Base-by-base conservation (phyloP, 108 stramenopile species). In the Stephanodiscus triporus region DNA sequence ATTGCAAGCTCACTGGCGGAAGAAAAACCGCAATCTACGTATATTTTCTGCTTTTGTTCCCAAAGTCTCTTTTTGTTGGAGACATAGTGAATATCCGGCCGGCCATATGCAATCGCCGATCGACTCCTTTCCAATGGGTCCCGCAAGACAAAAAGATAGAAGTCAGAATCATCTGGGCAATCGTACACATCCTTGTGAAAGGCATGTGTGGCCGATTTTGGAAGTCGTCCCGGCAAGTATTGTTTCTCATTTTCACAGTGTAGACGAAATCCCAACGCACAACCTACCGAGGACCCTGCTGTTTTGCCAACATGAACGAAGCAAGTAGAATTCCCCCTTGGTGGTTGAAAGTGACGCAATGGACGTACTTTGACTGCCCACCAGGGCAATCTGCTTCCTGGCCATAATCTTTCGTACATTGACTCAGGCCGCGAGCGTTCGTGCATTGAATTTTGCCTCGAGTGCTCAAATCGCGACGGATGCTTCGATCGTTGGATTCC, bases 101-200 rank as follows among this genome's bases (percentile, higher is more conserved):
- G 56, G 10, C 48, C 66, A 24, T 75, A 67, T 10, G 47, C 54
- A 32, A 75, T 67, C 19, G 74, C 74, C 30, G 58, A 67, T 26
- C 42, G 19, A 29, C 27, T 29, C 11, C 74, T 38, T 57, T 54
- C 66, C n/a, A 75, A 19, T 40, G 74, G 74, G 66, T 75, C 54
- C 17, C 74, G 22, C 10, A 75, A 24, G 1, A 75, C 45, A 51
- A 75, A 75, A 2, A 75, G 66, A 61, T 50, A 75, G 29, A 58
- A 75, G 8, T 22, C 56, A 8, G 66, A 49, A 49, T 75, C 66
- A 23, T 66, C 64, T 27, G 8, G 38, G 47, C 74, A 75, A 34
- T 75, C 66, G 48, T 75, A 75, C 2, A 61, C 43, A 24, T 51
- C 66, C 19, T 66, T 22, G 27, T 67, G 74, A 37, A 67, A 75